phyloP scores from a whole-genome alignment of 495 filamentous ascomycete genomes.

The Aspergillus baeticus region DNA sequence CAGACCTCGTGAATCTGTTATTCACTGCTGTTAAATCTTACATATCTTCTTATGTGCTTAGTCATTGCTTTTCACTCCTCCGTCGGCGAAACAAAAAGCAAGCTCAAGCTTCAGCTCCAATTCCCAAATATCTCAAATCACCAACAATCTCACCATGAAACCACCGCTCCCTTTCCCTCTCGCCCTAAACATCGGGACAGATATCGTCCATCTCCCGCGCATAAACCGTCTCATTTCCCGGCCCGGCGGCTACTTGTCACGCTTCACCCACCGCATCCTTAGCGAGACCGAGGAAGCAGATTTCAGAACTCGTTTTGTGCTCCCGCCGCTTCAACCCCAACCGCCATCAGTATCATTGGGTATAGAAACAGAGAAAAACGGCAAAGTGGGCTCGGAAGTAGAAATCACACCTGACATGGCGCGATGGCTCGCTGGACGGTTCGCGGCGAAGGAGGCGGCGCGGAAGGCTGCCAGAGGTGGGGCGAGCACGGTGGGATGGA shows the following conservation, averaged over 20 bases:
- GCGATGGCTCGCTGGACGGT: constrained; percentile 48
- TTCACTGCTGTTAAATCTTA: no score
- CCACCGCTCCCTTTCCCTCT: constrained; percentile 36
- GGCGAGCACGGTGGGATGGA: constrained; percentile 40
- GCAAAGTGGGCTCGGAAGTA: background rate
- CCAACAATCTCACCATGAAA: constrained; percentile 19
- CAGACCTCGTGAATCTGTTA: no score
- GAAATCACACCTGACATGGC: constrained; percentile 35
- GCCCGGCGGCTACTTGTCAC: constrained; percentile 38
- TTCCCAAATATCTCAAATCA: background rate
- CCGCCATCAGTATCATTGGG: background rate
- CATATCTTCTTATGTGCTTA: no score
- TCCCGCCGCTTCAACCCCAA: constrained; percentile 13
- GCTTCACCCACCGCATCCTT: constrained; percentile 54
- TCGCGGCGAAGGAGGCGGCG: constrained; percentile 50
- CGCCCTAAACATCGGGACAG: constrained; percentile 48
- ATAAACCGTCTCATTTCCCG: constrained; percentile 44
- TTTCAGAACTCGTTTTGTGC: constrained; percentile 38
- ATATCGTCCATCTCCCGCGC: constrained; percentile 55
- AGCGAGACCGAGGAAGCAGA: constrained; percentile 41
- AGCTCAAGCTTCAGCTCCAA: background rate
- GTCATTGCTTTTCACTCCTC: background rate
- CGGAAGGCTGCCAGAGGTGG: constrained; percentile 45
- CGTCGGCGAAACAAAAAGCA: background rate
- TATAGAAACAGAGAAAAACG: background rate